Evolutionary conservation across 345 rosid species (phyloP).

Genomic region (Xanthoceras sorbifolium): DNA sequence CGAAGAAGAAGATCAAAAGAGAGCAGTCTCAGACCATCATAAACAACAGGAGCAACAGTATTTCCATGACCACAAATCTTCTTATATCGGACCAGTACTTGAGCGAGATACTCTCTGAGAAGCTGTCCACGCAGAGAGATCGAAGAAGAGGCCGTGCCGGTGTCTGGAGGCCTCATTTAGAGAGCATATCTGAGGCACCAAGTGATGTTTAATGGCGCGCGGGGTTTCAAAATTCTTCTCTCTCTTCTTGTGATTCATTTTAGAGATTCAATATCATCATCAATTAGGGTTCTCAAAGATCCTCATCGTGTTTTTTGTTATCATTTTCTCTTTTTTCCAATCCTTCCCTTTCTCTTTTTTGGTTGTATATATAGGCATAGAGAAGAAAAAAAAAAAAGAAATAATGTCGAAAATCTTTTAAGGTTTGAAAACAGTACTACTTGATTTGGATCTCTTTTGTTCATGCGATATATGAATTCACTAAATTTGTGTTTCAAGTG

Average conservation of each 20-base stretch:
- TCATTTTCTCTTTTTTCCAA: background rate
- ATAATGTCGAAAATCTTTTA: constrained; percentile 17
- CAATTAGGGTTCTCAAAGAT: constrained; percentile 29
- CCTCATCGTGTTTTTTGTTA: constrained; percentile 10
- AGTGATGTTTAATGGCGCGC: constrained; percentile 34
- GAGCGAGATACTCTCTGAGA: constrained; percentile 94
- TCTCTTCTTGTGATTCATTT: constrained; percentile 18
- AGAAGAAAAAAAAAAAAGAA: constrained; percentile 18
- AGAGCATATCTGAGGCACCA: constrained; percentile 71
- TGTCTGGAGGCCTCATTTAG: constrained; percentile 95
- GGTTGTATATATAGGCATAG: constrained; percentile 30
- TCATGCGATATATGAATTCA: too few species aligned
- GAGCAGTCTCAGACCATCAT: background rate
- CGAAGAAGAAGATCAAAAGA: constrained; percentile 30
- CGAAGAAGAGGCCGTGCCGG: constrained; percentile 85
- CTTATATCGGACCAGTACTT: constrained; percentile 73
- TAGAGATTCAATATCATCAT: constrained; percentile 17
- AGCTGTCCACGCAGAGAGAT: constrained; percentile 70
- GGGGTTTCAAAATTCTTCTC: background rate
- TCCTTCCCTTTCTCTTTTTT: background rate
- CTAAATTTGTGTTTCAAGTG: too few species aligned
- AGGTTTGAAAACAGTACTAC: constrained; percentile 6
- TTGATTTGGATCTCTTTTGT: background rate
- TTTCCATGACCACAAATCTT: constrained; percentile 38
- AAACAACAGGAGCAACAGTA: constrained; percentile 6